Conservation (phyloP, 345 rosid species). For the Eucalyptus virginea region DNA sequence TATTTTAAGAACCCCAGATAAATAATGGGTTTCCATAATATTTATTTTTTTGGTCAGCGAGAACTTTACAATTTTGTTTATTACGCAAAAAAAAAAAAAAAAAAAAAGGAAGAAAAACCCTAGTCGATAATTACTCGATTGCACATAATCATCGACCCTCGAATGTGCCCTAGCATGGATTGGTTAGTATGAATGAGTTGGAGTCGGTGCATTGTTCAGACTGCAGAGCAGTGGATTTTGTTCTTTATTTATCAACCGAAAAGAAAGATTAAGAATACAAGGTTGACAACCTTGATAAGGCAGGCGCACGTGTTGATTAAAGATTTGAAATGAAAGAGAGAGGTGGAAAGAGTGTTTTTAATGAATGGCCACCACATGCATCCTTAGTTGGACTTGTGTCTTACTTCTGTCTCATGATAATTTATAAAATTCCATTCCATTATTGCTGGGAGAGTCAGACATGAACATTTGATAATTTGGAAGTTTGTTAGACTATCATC, state of each 20-base stretch:
- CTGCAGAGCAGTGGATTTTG: background rate
- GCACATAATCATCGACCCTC: background rate
- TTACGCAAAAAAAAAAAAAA: background rate
- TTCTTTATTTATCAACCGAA: background rate
- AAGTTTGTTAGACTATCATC: background rate
- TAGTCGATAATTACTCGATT: background rate
- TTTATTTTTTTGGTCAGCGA: background rate
- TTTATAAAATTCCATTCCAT: background rate
- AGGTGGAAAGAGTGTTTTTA: background rate
- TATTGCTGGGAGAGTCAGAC: background rate
- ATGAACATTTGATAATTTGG: background rate
- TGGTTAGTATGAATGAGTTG: background rate
- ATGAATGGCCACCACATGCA: background rate
- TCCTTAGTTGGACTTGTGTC: background rate
- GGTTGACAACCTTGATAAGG: background rate
- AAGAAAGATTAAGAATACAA: background rate
- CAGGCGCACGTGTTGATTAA: background rate
- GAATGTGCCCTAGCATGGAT: background rate
- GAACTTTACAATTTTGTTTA: background rate
- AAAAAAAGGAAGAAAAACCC: background rate
- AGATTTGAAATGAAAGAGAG: background rate
- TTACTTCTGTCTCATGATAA: background rate
- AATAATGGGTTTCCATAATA: background rate
- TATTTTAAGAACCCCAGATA: background rate
- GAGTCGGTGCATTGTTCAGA: background rate